Conservation (phyloP, 2,329 filamentous ascomycete species). For the Atkinsonella hypoxylon region DNA sequence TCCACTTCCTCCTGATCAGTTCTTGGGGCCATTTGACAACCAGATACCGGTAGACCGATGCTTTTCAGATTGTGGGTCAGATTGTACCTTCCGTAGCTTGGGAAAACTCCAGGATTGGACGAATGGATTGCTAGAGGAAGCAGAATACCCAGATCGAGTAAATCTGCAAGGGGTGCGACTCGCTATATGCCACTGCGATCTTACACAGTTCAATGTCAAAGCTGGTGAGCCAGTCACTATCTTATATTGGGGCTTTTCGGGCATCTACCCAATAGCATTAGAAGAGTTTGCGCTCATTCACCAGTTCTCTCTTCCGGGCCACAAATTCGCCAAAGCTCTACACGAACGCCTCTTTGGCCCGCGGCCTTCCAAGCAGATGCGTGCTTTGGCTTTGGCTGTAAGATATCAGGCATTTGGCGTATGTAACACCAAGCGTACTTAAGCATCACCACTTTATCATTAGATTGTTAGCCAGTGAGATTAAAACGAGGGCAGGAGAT, state of each 20-base stretch:
- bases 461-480: too few relatives aligned
- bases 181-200: conserved; percentile 5
- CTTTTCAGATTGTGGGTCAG: conserved; percentile 3
- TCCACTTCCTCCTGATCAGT: conserved; percentile 2
- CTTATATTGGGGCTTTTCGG: conserved; percentile 5
- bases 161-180: conserved; percentile 4
- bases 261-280: conserved; percentile 5
- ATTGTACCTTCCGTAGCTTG: neutral
- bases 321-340: neutral
- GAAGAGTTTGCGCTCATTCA: conserved; percentile 3
- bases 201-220: conserved; percentile 6
- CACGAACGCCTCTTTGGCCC: neutral
- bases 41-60: conserved; percentile 4
- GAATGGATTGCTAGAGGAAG: conserved; percentile 1
- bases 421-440: too few relatives aligned
- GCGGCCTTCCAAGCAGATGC: neutral
- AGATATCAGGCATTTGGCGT: conserved; percentile 6
- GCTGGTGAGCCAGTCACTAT: conserved; percentile 5
- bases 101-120: conserved; percentile 4
- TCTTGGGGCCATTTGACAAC: conserved; percentile 3
- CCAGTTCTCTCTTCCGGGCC: conserved; percentile 1
- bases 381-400: neutral
- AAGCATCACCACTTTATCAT: too few relatives aligned
- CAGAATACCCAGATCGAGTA: neutral
- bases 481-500: too few relatives aligned